These are phyloP conservation scores for Pyrenophora teres DNA, from an alignment of 2,329 filamentous ascomycete genomes.

Conservation along the genomic window DNA sequence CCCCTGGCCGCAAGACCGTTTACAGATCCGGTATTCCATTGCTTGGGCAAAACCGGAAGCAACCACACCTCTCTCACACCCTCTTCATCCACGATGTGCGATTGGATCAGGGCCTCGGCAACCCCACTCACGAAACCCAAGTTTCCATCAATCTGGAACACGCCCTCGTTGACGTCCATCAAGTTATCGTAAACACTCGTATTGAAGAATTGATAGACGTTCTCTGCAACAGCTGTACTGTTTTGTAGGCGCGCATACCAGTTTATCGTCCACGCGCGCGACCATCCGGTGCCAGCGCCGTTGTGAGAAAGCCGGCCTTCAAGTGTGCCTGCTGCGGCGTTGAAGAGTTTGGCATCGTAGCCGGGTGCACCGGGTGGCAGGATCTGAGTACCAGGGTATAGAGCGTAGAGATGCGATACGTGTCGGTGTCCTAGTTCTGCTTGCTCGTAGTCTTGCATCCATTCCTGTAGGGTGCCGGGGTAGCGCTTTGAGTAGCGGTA, in stretches of 20 bases:
- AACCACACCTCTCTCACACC: slow-evolving; percentile 13
- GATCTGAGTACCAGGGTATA: slow-evolving; percentile 54
- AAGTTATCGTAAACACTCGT: slow-evolving; percentile 14
- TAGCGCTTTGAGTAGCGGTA: slow-evolving; percentile 30
- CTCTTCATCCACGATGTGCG: slow-evolving; percentile 11
- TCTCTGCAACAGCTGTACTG: slow-evolving; percentile 40
- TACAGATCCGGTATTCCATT: slow-evolving; percentile 18
- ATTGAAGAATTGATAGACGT: slow-evolving; percentile 31
- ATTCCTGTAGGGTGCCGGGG: slow-evolving; percentile 37
- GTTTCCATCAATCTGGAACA: slow-evolving; percentile 50
- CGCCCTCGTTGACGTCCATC: slow-evolving; percentile 13
- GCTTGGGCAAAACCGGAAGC: slow-evolving; percentile 15
- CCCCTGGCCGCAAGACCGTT: slow-evolving; percentile 21
- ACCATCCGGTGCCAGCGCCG: slow-evolving; percentile 58
- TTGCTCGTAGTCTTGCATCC: slow-evolving; percentile 42
- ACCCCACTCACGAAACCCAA: slow-evolving; percentile 56
- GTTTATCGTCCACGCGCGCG: slow-evolving; percentile 57
- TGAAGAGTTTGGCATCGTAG: slow-evolving; percentile 27
- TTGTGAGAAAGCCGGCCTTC: slow-evolving; percentile 31
- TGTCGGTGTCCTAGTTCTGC: slow-evolving; percentile 58
- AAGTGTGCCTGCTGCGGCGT: slow-evolving; percentile 40
- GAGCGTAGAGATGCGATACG: slow-evolving; percentile 56
- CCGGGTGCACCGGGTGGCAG: slow-evolving; percentile 39
- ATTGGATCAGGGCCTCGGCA: slow-evolving; percentile 53
- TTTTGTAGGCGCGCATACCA: slow-evolving; percentile 53